These are phyloP conservation scores for Plantago elongata DNA, from an alignment of 257 asterid genomes.

Conservation along the genomic window DNA sequence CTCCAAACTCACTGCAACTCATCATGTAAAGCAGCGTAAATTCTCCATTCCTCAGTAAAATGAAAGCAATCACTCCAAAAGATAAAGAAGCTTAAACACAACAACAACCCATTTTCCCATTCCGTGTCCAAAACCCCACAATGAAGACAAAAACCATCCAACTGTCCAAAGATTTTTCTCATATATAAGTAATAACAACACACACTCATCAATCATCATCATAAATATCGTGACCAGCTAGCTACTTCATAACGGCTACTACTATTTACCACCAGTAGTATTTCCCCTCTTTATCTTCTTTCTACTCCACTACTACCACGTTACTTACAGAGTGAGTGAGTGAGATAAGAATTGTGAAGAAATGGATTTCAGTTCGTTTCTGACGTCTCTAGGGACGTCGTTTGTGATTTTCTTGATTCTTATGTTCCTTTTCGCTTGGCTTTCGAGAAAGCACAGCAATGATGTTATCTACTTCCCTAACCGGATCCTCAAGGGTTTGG, in stretches of 20 bases:
- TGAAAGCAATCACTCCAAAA: not conserved
- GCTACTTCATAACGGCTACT: slow-evolving; percentile 7
- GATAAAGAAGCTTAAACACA: not conserved
- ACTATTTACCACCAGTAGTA: too few species aligned
- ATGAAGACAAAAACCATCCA: not conserved
- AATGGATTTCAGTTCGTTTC: slow-evolving; percentile 78
- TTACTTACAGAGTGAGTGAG: too few species aligned
- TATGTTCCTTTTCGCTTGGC: slow-evolving; percentile 75
- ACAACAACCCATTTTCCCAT: not conserved
- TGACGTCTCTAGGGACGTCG: slow-evolving; percentile 85
- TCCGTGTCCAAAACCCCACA: slow-evolving; percentile 3
- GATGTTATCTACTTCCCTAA: slow-evolving; percentile 70
- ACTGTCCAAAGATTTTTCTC: too few species aligned
- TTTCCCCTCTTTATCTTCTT: not conserved
- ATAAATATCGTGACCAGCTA: too few species aligned
- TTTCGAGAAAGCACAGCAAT: slow-evolving; percentile 60
- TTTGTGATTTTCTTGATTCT: slow-evolving; percentile 55
- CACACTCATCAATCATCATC: too few species aligned
- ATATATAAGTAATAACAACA: too few species aligned
- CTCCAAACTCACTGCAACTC: too few species aligned
- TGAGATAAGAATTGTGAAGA: not conserved
- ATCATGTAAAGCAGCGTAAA: too few species aligned
- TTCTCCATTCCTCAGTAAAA: too few species aligned
- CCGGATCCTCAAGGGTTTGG: slow-evolving; percentile 69
- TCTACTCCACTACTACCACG: not conserved